Percentiles rank a stretch among this genome's conserved stretches.
These are phyloP conservation scores for Lactarius sanguifluus DNA, from an alignment of 768 basidiomycete species.

Conservation along the genomic window DNA sequence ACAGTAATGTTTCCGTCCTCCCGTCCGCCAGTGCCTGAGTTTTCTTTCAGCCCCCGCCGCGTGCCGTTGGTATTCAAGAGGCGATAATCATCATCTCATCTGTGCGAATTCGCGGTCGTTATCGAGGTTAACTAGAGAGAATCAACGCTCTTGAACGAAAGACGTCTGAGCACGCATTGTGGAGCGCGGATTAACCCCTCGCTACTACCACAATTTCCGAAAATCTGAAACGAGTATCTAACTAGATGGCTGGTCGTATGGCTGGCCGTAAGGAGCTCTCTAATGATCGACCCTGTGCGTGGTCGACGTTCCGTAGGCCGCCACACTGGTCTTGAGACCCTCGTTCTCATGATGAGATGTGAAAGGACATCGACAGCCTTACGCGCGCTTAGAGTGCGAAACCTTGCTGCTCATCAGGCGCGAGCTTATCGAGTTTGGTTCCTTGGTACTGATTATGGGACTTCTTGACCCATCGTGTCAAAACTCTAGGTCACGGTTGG, in stretches of 20 bases:
- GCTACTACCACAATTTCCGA: not conserved
- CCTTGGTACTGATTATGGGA: not conserved
- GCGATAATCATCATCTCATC: slow-evolving; percentile 9
- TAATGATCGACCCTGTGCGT: not conserved
- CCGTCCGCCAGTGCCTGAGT: not conserved
- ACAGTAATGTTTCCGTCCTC: not conserved
- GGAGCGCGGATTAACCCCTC: not conserved
- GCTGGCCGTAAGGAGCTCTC: not conserved
- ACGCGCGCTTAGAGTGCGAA: not conserved
- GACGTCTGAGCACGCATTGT: not conserved
- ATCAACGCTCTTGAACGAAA: not conserved
- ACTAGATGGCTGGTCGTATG: not conserved
- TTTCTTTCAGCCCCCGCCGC: slow-evolving; percentile 21
- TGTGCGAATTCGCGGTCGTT: not conserved
- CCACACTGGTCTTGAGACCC: not conserved
- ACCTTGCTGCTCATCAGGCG: not conserved
- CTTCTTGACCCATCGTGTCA: not conserved
- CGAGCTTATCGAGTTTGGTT: not conserved
- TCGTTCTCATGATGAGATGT: no score
- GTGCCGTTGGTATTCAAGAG: slow-evolving; percentile 30
- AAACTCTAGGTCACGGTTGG: no score
- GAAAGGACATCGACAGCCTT: no score
- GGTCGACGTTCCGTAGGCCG: not conserved
- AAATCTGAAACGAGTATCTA: not conserved
- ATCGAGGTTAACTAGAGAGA: not conserved